Percentiles rank a stretch among this genome's conserved stretches.
Conservation (phyloP, 306 rosid genomes). For the Myrica gale region DNA sequence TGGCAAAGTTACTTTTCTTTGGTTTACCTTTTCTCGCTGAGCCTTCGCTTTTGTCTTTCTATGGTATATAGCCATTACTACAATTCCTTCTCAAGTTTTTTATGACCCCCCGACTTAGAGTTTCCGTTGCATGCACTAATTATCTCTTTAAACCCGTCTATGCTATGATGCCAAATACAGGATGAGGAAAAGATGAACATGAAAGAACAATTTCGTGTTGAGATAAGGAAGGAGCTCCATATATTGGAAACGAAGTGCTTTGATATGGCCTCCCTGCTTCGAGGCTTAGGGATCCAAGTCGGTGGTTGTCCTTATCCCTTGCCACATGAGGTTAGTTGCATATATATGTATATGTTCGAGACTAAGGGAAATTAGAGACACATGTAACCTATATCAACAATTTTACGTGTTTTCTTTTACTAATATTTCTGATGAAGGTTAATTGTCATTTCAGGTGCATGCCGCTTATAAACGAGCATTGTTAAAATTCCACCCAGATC, state of each 20-base stretch:
- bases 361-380: background rate
- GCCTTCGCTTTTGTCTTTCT: constrained; percentile 7
- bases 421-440: background rate
- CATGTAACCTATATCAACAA: no score
- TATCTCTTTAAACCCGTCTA: constrained; percentile 19
- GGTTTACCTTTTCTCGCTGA: background rate
- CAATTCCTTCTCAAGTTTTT: constrained; percentile 19
- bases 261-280: constrained; percentile 80
- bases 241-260: constrained; percentile 60
- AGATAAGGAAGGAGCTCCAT: constrained; percentile 60
- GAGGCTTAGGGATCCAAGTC: constrained; percentile 74
- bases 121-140: constrained; percentile 5
- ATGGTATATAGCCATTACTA: constrained; percentile 3
- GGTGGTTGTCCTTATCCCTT: constrained; percentile 48
- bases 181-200: constrained; percentile 70
- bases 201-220: constrained; percentile 76
- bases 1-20: constrained; percentile 16
- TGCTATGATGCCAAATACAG: constrained; percentile 45
- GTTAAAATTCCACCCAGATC: constrained; percentile 83
- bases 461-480: constrained; percentile 79
- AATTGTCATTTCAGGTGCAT: constrained; percentile 61
- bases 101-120: background rate
- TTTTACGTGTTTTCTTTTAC: background rate
- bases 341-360: background rate
- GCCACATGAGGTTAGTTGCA: constrained; percentile 50